A percentile compares a stretch with the other conserved stretches of the same genome.
phyloP scores from a whole-genome alignment of 176 grass and related monocot genomes.

The Zea mays region DNA sequence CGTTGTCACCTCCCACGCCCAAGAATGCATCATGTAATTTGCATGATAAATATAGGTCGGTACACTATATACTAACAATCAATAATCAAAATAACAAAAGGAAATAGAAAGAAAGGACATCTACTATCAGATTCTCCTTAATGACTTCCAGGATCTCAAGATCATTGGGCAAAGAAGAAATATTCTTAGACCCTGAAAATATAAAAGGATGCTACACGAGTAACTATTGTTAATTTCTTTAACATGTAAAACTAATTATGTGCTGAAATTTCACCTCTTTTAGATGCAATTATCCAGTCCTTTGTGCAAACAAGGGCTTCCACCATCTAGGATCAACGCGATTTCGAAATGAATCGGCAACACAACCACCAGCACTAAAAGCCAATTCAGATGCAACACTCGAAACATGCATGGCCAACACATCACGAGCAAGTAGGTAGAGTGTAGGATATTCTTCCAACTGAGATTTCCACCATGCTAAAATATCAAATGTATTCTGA shows the following conservation, averaged over 20 bases:
- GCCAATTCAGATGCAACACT: neutral
- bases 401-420: neutral
- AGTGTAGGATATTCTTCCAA: neutral
- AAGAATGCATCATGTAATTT: no score
- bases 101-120: neutral
- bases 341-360: neutral
- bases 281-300: no score
- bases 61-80: no score
- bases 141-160: constrained; percentile 1
- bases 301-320: no score
- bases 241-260: no score
- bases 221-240: no score
- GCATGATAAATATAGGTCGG: no score
- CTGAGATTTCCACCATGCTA: neutral
- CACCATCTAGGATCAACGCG: neutral
- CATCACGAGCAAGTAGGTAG: neutral
- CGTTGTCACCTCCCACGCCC: no score
- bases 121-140: neutral
- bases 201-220: neutral
- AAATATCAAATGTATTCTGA: neutral
- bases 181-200: neutral
- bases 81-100: no score
- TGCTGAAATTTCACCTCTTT: no score
- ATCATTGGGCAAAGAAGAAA: neutral
- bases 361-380: neutral